Percentiles rank a stretch among this genome's conserved stretches.
These are phyloP conservation scores for Leccinum sublutescens DNA, from an alignment of 768 basidiomycete genomes.

Conservation along the genomic window DNA sequence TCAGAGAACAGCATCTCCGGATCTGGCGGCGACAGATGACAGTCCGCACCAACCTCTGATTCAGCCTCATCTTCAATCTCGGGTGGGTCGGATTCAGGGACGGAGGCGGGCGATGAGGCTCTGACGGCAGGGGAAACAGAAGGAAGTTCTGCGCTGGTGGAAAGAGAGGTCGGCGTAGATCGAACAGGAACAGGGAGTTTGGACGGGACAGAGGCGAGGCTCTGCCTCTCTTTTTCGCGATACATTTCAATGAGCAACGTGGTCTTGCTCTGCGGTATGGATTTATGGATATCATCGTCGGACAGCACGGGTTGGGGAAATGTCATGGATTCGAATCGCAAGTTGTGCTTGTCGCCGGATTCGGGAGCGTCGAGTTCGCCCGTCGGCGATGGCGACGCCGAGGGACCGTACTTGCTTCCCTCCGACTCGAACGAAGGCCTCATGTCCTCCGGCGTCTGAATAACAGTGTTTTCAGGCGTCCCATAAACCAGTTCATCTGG, in stretches of 20 bases:
- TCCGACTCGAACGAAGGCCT: constrained; percentile 34
- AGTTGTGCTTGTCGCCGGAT: constrained; percentile 24
- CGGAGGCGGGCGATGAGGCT: constrained; percentile 15
- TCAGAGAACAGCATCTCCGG: constrained; percentile 40
- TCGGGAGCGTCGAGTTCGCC: constrained; percentile 34
- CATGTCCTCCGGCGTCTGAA: constrained; percentile 24
- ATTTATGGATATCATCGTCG: constrained; percentile 13
- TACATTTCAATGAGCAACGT: constrained; percentile 86
- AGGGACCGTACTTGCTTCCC: constrained; percentile 34
- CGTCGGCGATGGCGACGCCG: constrained; percentile 26
- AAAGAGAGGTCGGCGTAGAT: constrained; percentile 6
- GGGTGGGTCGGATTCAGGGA: constrained; percentile 24
- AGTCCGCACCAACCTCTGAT: constrained; percentile 23
- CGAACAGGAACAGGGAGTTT: constrained; percentile 35
- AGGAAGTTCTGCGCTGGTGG: constrained; percentile 11
- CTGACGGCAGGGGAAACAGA: not conserved
- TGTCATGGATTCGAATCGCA: constrained; percentile 30
- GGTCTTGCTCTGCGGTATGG: constrained; percentile 54
- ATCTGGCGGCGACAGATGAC: constrained; percentile 33
- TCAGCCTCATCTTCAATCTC: constrained; percentile 29
- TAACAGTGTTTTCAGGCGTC: constrained; percentile 19
- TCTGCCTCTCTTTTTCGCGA: constrained; percentile 61
- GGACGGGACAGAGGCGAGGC: constrained; percentile 22
- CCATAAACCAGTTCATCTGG: constrained; percentile 36
- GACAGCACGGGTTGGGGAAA: constrained; percentile 18